phyloP scores from a whole-genome alignment of 2,329 filamentous ascomycete species.

The Dactylella cylindrospora region DNA sequence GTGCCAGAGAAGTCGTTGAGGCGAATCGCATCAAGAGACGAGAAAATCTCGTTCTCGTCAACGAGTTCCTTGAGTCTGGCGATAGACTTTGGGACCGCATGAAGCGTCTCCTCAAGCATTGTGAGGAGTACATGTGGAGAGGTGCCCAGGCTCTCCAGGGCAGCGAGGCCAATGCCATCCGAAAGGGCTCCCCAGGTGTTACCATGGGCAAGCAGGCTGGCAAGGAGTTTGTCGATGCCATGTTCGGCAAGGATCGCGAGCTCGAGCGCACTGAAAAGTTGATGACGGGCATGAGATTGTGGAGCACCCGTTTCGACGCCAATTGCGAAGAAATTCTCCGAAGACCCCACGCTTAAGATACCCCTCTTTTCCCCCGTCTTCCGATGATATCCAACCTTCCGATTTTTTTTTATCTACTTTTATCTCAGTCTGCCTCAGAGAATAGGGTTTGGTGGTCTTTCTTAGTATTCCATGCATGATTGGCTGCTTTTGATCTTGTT shows the following conservation, averaged over 20 bases:
- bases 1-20: slow-evolving; percentile 69
- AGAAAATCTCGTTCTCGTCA: slow-evolving; percentile 76
- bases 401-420: slow-evolving; percentile 27
- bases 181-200: slow-evolving; percentile 52
- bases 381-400: not conserved
- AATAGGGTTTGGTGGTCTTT: slow-evolving; percentile 47
- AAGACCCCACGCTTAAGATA: slow-evolving; percentile 59
- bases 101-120: slow-evolving; percentile 81
- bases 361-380: not conserved
- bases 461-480: slow-evolving; percentile 43
- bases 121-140: slow-evolving; percentile 93
- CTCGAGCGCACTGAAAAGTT: slow-evolving; percentile 86
- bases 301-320: slow-evolving; percentile 91
- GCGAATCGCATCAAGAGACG: slow-evolving; percentile 69
- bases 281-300: slow-evolving; percentile 83
- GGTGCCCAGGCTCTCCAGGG: slow-evolving; percentile 64
- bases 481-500: slow-evolving; percentile 46
- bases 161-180: slow-evolving; percentile 58
- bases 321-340: slow-evolving; percentile 89
- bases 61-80: slow-evolving; percentile 87
- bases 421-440: slow-evolving; percentile 41
- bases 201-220: slow-evolving; percentile 90
- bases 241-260: slow-evolving; percentile 89
- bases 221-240: slow-evolving; percentile 90
- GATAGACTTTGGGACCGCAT: slow-evolving; percentile 84